Evolutionary conservation across 768 basidiomycete species (phyloP).

Genomic region (Tylopilus felleus): DNA sequence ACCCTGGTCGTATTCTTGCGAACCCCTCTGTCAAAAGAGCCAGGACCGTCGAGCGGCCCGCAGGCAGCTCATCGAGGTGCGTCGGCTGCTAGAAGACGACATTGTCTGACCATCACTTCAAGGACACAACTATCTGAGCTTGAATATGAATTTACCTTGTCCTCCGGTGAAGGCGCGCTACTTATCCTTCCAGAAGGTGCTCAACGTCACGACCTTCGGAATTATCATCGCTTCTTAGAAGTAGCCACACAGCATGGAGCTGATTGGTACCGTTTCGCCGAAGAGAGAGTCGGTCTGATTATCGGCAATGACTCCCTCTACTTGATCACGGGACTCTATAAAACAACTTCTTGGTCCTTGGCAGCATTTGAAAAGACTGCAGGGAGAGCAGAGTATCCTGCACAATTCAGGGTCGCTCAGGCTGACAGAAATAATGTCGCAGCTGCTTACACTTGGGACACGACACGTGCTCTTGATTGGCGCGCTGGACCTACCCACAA

Average conservation of each 20-base stretch:
- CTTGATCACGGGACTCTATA: conserved; percentile 18
- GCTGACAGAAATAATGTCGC: background rate
- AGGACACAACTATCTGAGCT: background rate
- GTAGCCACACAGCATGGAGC: conserved; percentile 19
- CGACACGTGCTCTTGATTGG: conserved; percentile 3
- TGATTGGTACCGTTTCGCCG: conserved; percentile 29
- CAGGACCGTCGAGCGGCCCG: background rate
- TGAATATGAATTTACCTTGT: conserved; percentile 9
- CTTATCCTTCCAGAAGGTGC: conserved; percentile 35
- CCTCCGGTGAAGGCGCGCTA: conserved; percentile 27
- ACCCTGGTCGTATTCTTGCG: conserved; percentile 4
- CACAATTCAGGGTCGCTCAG: conserved; percentile 7
- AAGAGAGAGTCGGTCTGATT: conserved; percentile 13
- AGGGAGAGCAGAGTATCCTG: background rate
- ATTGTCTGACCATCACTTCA: background rate
- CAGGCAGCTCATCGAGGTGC: background rate
- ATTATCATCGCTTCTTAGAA: conserved; percentile 15
- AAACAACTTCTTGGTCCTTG: conserved; percentile 25
- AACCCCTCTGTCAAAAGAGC: conserved; percentile 6
- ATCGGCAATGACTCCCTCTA: conserved; percentile 27
- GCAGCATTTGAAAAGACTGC: conserved; percentile 16
- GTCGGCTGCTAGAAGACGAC: no score
- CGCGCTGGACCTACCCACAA: conserved; percentile 6
- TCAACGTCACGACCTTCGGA: conserved; percentile 17
- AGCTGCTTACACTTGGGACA: conserved; percentile 10